Evolutionary conservation across 495 filamentous ascomycete genomes (phyloP).

Genomic region (Trichoderma asperelloides): DNA sequence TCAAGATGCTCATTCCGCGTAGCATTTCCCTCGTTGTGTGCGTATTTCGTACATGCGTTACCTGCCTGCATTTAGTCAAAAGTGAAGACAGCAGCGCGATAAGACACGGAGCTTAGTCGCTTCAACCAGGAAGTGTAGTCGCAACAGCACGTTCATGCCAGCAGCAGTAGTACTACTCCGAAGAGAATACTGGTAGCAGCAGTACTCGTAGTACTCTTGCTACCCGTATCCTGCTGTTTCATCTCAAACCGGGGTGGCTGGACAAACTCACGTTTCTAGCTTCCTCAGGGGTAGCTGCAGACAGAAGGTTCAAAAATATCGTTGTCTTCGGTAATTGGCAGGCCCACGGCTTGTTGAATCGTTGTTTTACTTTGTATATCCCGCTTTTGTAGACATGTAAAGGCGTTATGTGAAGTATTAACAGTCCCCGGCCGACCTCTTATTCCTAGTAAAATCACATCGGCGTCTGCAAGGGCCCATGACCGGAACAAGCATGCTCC

Average conservation of each 20-base stretch:
- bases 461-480: no score
- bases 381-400: background rate
- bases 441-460: no score
- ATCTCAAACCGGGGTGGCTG: constrained; percentile 2
- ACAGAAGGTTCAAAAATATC: constrained; percentile 1
- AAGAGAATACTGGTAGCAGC: background rate
- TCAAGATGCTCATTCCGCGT: background rate
- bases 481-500: no score
- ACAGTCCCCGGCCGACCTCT: no score
- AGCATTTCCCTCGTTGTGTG: background rate
- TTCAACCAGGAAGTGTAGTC: background rate
- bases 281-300: background rate
- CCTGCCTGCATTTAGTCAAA: background rate
- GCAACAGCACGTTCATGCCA: background rate
- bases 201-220: no score
- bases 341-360: background rate
- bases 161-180: background rate
- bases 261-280: background rate
- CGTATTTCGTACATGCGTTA: background rate
- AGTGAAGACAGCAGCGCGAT: background rate
- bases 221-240: background rate
- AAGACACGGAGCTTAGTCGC: background rate
- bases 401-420: background rate
- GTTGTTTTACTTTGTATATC: background rate
- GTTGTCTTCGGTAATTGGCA: background rate